Conservation (phyloP, 2,329 filamentous ascomycete genomes). For the Pseudohalonectria lignicola region DNA sequence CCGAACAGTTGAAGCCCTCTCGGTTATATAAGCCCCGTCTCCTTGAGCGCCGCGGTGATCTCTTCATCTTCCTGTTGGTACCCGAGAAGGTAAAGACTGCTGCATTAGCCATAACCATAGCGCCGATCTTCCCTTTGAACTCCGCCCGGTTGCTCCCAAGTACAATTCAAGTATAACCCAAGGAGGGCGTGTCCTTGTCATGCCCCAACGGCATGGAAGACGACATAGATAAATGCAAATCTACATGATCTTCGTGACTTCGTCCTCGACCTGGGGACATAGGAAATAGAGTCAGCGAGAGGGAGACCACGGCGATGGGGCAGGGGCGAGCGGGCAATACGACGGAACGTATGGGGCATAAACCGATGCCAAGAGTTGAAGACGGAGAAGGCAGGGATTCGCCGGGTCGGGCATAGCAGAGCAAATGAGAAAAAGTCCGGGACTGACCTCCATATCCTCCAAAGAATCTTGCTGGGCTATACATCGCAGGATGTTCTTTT, state of each 20-base stretch:
- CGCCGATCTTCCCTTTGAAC: too few relatives aligned
- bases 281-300: constrained; percentile 40
- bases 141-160: too few relatives aligned
- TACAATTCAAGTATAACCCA: too few relatives aligned
- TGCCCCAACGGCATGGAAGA: too few relatives aligned
- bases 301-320: constrained; percentile 3
- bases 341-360: background rate
- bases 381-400: too few relatives aligned
- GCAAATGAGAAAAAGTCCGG: too few relatives aligned
- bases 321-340: background rate
- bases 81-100: background rate
- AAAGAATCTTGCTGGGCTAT: constrained; percentile 96
- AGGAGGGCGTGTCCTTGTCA: too few relatives aligned
- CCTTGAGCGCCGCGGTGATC: constrained; percentile 24
- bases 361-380: too few relatives aligned
- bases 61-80: constrained; percentile 20
- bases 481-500: constrained; percentile 94
- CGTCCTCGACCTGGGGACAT: constrained; percentile 66
- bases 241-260: constrained; percentile 85
- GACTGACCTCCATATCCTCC: constrained; percentile 97
- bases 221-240: constrained; percentile 5
- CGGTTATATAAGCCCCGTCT: constrained; percentile 25
- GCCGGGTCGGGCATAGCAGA: too few relatives aligned
- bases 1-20: too few relatives aligned
- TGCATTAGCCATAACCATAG: constrained; percentile 5